phyloP scores from a whole-genome alignment of 768 basidiomycete genomes.

The Boletus huronensis region DNA sequence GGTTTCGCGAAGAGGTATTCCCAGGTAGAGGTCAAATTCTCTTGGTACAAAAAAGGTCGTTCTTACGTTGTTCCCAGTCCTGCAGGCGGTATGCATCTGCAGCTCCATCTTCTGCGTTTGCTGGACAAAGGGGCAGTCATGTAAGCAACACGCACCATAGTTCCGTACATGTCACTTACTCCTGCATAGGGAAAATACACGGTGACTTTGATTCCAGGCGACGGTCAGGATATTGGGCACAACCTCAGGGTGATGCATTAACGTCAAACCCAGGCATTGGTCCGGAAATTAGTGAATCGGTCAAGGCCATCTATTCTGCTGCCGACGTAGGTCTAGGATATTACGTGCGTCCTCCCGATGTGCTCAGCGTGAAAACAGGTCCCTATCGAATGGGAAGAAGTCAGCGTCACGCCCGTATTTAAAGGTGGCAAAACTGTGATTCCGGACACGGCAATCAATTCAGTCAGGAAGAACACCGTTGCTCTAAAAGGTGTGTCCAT shows the following conservation, averaged over 20 bases:
- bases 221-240: conserved; percentile 52
- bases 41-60: neutral
- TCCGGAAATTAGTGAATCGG: conserved; percentile 94
- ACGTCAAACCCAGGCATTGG: conserved; percentile 73
- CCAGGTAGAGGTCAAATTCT: conserved; percentile 40
- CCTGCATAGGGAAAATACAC: conserved; percentile 83
- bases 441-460: conserved; percentile 85
- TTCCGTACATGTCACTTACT: conserved; percentile 1
- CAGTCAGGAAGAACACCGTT: conserved; percentile 95
- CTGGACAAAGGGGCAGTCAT: conserved; percentile 83
- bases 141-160: conserved; percentile 44
- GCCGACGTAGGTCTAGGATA: conserved; percentile 57
- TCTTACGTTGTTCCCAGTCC: conserved; percentile 36
- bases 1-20: conserved; percentile 48
- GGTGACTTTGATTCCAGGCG: conserved; percentile 95
- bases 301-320: conserved; percentile 89
- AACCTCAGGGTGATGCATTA: conserved; percentile 7
- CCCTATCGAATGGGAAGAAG: conserved; percentile 99
- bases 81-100: conserved; percentile 63
- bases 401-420: conserved; percentile 90
- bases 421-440: conserved; percentile 97
- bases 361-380: conserved; percentile 52
- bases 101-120: conserved; percentile 84
- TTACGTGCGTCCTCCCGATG: conserved; percentile 2
- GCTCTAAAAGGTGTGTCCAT: conserved; percentile 81